phyloP scores from a whole-genome alignment of 2,329 filamentous ascomycete genomes.

The Phialemonium atrogriseum region DNA sequence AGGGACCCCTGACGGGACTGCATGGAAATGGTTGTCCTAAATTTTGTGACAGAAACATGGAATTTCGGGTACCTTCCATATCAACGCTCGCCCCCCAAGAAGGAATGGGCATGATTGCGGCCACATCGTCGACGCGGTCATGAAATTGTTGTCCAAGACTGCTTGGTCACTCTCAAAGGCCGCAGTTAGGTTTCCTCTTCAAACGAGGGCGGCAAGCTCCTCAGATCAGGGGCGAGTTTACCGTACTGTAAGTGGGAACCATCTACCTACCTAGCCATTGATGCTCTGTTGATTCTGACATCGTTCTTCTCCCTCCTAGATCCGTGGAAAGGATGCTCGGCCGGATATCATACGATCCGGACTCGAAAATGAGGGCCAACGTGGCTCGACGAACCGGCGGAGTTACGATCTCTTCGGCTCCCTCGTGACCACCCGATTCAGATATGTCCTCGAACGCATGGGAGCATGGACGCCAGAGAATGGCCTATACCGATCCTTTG shows the following conservation, averaged over 20 bases:
- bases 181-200: constrained; percentile 3
- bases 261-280: no score
- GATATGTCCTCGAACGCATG: constrained; percentile 21
- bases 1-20: no score
- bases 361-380: neutral
- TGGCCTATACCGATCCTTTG: constrained; percentile 23
- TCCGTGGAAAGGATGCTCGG: neutral
- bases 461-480: constrained; percentile 15
- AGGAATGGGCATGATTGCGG: constrained; percentile 14
- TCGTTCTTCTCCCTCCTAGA: no score
- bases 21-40: no score
- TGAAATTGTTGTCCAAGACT: constrained; percentile 15
- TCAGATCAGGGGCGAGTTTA: no score
- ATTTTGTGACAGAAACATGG: no score
- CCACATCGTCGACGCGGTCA: constrained; percentile 10
- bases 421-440: constrained; percentile 23
- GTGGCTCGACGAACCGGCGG: constrained; percentile 2
- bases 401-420: constrained; percentile 18
- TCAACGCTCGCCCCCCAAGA: no score
- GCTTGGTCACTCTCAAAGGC: constrained; percentile 10
- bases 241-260: no score
- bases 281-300: no score
- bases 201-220: no score
- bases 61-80: no score
- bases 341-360: neutral